Percentiles rank a stretch among this genome's conserved stretches.
These are phyloP conservation scores for Rhodotorula kratochvilovae DNA, from an alignment of 768 basidiomycete species.

Conservation along the genomic window DNA sequence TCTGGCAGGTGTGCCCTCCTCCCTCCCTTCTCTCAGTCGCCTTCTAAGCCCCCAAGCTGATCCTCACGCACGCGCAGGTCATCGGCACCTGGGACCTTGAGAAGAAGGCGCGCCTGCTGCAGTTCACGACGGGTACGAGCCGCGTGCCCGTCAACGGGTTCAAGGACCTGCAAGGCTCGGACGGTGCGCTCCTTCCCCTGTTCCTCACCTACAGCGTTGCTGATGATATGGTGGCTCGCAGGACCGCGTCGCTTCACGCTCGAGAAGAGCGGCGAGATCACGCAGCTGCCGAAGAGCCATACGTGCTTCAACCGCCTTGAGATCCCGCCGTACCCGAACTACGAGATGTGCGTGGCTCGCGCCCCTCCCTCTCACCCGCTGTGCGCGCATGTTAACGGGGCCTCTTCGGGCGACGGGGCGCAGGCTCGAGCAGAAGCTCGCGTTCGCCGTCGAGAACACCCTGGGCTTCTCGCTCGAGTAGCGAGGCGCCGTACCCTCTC, in stretches of 20 bases:
- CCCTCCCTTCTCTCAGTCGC: not conserved
- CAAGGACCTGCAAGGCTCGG: conserved; percentile 95
- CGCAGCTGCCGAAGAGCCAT: conserved; percentile 78
- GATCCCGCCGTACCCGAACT: conserved; percentile 78
- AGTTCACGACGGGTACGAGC: conserved; percentile 63
- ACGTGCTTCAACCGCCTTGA: conserved; percentile 98
- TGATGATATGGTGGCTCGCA: not conserved
- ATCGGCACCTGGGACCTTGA: conserved; percentile 94
- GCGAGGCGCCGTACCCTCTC: too few relatives aligned
- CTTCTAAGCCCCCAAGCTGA: not conserved
- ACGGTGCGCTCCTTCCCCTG: conserved; percentile 54
- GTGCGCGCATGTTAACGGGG: too few relatives aligned
- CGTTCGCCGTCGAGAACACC: conserved; percentile 73
- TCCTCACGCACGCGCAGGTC: conserved; percentile 19
- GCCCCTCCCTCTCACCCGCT: conserved; percentile 1
- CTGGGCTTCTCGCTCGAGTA: not conserved
- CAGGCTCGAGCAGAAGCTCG: conserved; percentile 70
- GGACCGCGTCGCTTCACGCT: conserved; percentile 87
- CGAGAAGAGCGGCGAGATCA: conserved; percentile 92
- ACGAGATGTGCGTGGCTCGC: conserved; percentile 11
- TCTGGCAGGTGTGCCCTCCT: conserved; percentile 59
- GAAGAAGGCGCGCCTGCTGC: conserved; percentile 87
- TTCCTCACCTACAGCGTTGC: too few relatives aligned
- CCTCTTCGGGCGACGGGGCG: too few relatives aligned
- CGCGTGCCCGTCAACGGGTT: conserved; percentile 96